phyloP scores from a whole-genome alignment of 805 yeast genomes.

The Helenozyma baotianmanensis region DNA sequence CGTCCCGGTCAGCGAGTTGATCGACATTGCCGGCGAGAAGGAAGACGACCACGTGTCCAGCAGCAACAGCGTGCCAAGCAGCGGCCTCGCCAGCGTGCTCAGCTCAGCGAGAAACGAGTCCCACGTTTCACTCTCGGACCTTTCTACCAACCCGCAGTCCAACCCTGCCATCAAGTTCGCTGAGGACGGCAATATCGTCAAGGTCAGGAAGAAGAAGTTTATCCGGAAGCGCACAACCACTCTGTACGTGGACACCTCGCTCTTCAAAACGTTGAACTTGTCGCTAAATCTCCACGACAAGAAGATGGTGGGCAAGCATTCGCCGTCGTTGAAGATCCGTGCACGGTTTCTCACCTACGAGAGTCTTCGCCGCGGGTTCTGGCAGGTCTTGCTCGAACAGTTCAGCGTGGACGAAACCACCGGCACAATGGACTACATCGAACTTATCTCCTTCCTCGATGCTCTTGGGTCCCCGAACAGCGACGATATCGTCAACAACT shows the following conservation, averaged over 20 bases:
- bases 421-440: constrained; percentile 47
- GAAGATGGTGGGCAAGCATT: constrained; percentile 33
- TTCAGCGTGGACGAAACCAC: constrained; percentile 40
- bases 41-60: constrained; percentile 1
- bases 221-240: constrained; percentile 28
- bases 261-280: constrained; percentile 39
- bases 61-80: background rate
- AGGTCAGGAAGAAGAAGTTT: constrained; percentile 24
- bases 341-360: constrained; percentile 66
- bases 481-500: constrained; percentile 49
- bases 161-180: constrained; percentile 20
- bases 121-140: constrained; percentile 1
- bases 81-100: background rate
- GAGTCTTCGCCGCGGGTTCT: constrained; percentile 59
- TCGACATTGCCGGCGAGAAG: constrained; percentile 21
- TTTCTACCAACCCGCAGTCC: constrained; percentile 6
- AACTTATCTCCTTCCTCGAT: constrained; percentile 61
- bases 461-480: constrained; percentile 51
- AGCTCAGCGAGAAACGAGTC: constrained; percentile 1
- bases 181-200: constrained; percentile 29
- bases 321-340: constrained; percentile 54
- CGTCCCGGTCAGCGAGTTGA: constrained; percentile 51
- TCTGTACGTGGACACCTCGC: constrained; percentile 34
- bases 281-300: constrained; percentile 26
- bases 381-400: constrained; percentile 58